Evolutionary conservation across 1,139 yeast species (phyloP), one percentile per base, ranked within the genome.

Genomic region (Chernovozyma aurita): DNA sequence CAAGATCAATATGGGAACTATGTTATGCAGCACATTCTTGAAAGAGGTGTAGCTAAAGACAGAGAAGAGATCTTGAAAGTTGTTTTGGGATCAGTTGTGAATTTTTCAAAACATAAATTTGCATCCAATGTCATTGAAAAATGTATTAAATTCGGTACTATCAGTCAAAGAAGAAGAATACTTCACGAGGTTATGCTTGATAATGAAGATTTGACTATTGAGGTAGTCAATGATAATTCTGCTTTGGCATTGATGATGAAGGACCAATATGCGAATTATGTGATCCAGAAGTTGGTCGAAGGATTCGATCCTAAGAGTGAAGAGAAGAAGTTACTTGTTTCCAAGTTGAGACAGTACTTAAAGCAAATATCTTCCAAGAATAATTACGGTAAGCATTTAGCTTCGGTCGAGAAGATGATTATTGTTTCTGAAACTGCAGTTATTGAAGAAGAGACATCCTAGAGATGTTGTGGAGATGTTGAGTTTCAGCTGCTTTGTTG

Each of bases 1-100:
- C 95, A 87, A 57, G 97, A 94, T 55, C 97, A 92, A 65, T 94
- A 87, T 59, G 98, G 98, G 39, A 94, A 94, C 63, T 94, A 94
- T 55, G 98, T 94, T 25, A 86, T 92, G 57, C 98, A 94, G 59
- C 97, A 92, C 56, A 85, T 92, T 36, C 76, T 94, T 45, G 95
- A 90, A 57, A 78, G 85, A 42, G 95, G 95, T 9, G 71, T 72
- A 21, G 59, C 67, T 2, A 64, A 63, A 21, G 72, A 69, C 42
- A 60, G 71, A 12, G 70, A 66, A 40, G 65, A 59, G 29, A 65
- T 70, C 28, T 53, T 70, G 32, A 54, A 57, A 31, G 63, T 70
- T 21, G 76, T 69, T 3, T 53, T 67, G 27, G 73, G 72, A 21
- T 79, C 85, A 24, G 80, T 92, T 34, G 85, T 92, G 25, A 78